Evolutionary conservation across 2,329 filamentous ascomycete genomes (phyloP), one percentile per base, ranked within the genome.

Genomic region (Ophiostoma quercus): DNA sequence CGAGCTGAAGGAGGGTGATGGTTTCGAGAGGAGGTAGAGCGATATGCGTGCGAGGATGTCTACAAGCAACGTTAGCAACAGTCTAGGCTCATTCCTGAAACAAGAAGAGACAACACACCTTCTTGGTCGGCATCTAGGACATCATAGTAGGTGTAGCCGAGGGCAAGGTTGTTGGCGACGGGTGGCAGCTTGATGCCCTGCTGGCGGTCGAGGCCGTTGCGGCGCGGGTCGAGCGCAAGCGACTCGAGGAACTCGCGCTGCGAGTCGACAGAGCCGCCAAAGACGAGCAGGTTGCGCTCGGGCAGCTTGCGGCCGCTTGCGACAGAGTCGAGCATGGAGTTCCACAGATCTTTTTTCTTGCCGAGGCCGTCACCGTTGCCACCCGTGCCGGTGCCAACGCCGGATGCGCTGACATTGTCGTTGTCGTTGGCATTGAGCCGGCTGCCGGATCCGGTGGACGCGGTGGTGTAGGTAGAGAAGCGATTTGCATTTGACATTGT

Each of bases 131-230:
- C 90, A 79, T 97, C 94, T 51, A 97, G 84, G 51, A 97, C 92
- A 80, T 97, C 92, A 78, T 96, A 92, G 80, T 97, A 97, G 69
- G 94, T 97, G 78, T 97, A 97, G 68, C 94, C 94, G 71, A 97
- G 82, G 12, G 94, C 94, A 79, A 96, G 97, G 77, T 90, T 91
- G 77, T 97, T 97, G 69, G 94, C 94, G 76, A 97, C 87, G 29
- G 92, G 92, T 1, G 92, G 90, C 72, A 86, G 85, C 78, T 87
- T 89, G 74, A 77, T 83, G 51, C 22, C 22, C 43, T 29, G 37
- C 66, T 60, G 41, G 77, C 84, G 84, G 76, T 82, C 84, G 79
- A 85, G 87, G 74, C 82, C 80, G 73, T 79, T 82, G 74, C 83
- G 82, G 76, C 83, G 82, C 69, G 88, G 86, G 72, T 82, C 82